A percentile compares a stretch with the other conserved stretches of the same genome.
These are phyloP conservation scores for Myxozyma kluyveri DNA, from an alignment of 805 yeast species.

Conservation along the genomic window DNA sequence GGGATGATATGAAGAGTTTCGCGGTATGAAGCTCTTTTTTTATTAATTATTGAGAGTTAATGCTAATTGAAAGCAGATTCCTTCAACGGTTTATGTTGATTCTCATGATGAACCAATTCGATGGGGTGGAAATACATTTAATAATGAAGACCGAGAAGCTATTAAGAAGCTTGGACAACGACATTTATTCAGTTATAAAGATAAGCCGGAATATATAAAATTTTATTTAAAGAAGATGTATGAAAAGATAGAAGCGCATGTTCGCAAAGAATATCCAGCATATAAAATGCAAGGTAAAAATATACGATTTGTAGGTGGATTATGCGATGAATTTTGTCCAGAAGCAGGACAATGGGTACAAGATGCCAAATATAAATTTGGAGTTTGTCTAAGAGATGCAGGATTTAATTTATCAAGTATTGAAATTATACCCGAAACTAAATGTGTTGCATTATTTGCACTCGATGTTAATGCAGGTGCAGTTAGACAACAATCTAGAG, in stretches of 20 bases:
- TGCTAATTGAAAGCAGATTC: conserved; percentile 3
- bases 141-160: not conserved
- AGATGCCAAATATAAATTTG: conserved; percentile 8
- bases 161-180: not conserved
- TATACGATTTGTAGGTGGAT: not conserved
- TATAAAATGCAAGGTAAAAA: not conserved
- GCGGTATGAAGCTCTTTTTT: conserved; percentile 14
- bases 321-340: not conserved
- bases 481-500: conserved; percentile 7
- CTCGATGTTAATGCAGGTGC: conserved; percentile 14
- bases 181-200: not conserved
- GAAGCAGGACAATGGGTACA: not conserved
- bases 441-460: conserved; percentile 21
- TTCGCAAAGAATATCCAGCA: not conserved
- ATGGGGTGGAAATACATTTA: conserved; percentile 14
- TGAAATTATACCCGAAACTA: conserved; percentile 19
- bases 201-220: not conserved
- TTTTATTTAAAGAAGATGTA: not conserved
- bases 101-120: not conserved
- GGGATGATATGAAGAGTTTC: conserved; percentile 10
- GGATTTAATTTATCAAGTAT: conserved; percentile 8
- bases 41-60: not conserved
- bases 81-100: conserved; percentile 15
- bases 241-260: not conserved
- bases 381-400: conserved; percentile 4